These are phyloP conservation scores for Xylaria castorea DNA, from an alignment of 495 filamentous ascomycete genomes.

Conservation along the genomic window DNA sequence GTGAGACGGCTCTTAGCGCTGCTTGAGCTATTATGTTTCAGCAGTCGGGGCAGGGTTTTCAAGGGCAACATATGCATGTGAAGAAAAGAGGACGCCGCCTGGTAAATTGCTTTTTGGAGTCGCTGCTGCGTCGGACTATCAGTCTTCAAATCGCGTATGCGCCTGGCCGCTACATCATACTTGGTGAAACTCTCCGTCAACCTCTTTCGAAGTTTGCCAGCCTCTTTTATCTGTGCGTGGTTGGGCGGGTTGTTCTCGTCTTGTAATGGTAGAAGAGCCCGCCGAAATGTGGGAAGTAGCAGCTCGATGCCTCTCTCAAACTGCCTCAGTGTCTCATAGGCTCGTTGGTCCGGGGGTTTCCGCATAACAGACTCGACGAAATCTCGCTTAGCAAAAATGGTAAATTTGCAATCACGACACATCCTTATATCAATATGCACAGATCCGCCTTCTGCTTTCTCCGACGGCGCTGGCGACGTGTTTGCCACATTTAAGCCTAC, in stretches of 20 bases:
- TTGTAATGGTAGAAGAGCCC: slow-evolving; percentile 65
- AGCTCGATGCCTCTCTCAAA: slow-evolving; percentile 89
- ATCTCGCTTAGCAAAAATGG: slow-evolving; percentile 83
- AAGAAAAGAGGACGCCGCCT: slow-evolving; percentile 82
- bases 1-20: slow-evolving; percentile 47
- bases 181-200: slow-evolving; percentile 90
- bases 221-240: slow-evolving; percentile 79
- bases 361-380: slow-evolving; percentile 73
- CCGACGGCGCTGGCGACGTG: slow-evolving; percentile 31
- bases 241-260: slow-evolving; percentile 64
- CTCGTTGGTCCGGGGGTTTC: slow-evolving; percentile 76
- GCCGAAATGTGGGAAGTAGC: slow-evolving; percentile 87
- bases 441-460: slow-evolving; percentile 51
- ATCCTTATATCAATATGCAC: slow-evolving; percentile 84
- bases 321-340: slow-evolving; percentile 86
- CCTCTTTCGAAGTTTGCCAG: slow-evolving; percentile 87
- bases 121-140: slow-evolving; percentile 73
- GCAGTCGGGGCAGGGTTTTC: slow-evolving; percentile 80
- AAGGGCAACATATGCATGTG: slow-evolving; percentile 92
- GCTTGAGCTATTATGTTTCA: slow-evolving; percentile 70
- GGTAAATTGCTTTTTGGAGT: slow-evolving; percentile 85
- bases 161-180: slow-evolving; percentile 83
- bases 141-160: slow-evolving; percentile 78
- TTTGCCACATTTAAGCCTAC: slow-evolving; percentile 76
- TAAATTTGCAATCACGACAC: slow-evolving; percentile 87